Evolutionary conservation across 345 rosid species (phyloP).

Genomic region (Murraya koenigii): DNA sequence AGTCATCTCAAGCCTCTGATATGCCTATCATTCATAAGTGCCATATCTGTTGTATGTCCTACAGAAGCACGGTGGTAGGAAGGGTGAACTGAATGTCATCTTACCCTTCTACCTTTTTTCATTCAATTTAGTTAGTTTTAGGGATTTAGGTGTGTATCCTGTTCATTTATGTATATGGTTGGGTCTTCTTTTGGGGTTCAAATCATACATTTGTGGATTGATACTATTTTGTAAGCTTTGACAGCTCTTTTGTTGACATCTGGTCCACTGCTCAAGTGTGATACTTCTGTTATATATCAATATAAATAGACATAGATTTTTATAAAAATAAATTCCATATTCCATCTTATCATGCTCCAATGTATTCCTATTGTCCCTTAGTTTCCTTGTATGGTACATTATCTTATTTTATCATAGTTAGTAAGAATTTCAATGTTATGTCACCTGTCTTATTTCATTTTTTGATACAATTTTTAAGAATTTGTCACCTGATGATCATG

Average conservation of each 20-base stretch:
- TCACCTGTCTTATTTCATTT: not conserved
- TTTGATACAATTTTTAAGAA: not conserved
- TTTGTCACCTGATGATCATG: not conserved
- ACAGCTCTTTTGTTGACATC: not conserved
- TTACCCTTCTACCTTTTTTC: too few relatives aligned
- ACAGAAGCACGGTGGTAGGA: too few relatives aligned
- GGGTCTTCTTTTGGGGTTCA: not conserved
- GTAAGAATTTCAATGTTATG: not conserved
- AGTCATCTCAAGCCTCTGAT: not conserved
- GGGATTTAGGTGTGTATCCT: not conserved
- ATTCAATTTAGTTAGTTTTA: not conserved
- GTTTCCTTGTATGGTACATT: not conserved
- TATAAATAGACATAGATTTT: too few relatives aligned
- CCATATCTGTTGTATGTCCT: too few relatives aligned
- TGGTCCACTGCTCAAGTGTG: not conserved
- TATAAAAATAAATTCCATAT: not conserved
- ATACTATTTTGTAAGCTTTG: not conserved
- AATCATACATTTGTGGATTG: not conserved
- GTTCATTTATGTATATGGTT: not conserved
- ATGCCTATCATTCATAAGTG: not conserved
- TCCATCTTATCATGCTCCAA: not conserved
- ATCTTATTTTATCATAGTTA: not conserved
- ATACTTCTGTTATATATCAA: not conserved
- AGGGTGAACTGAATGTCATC: too few relatives aligned
- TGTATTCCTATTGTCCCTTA: not conserved